Conservation (phyloP, 2,329 filamentous ascomycete genomes). For the Teratosphaeria zuluensis region DNA sequence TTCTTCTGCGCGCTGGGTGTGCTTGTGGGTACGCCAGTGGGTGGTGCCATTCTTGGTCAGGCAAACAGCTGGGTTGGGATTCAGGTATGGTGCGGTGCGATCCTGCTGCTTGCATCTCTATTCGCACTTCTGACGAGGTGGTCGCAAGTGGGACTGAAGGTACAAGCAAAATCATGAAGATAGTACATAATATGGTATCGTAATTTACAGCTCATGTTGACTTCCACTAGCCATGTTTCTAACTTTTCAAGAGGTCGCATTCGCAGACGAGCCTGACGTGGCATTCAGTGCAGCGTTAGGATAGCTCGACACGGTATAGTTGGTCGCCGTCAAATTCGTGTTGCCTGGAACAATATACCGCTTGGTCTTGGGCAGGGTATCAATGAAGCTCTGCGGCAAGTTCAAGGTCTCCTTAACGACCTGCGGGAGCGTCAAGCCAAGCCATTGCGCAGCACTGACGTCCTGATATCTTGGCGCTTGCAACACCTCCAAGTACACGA, state of each 20-base stretch:
- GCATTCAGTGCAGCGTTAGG: not conserved
- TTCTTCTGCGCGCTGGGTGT: conserved; percentile 9
- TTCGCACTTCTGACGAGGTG: conserved; percentile 10
- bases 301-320: conserved; percentile 21
- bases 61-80: conserved; percentile 9
- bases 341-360: conserved; percentile 31
- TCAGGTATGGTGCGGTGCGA: conserved; percentile 11
- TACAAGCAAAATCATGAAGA: not conserved
- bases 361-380: conserved; percentile 29
- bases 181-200: not conserved
- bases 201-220: too few relatives aligned
- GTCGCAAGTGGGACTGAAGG: conserved; percentile 5
- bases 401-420: conserved; percentile 27
- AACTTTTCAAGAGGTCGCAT: not conserved
- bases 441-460: conserved; percentile 49
- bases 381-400: conserved; percentile 21
- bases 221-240: too few relatives aligned
- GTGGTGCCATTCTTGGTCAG: conserved; percentile 7
- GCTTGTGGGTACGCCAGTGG: conserved; percentile 13
- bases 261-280: not conserved
- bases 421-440: conserved; percentile 40
- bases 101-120: conserved; percentile 5
- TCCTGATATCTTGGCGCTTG: conserved; percentile 45
- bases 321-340: conserved; percentile 26
- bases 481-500: conserved; percentile 48